A percentile compares a stretch with the other conserved stretches of the same genome.
These are phyloP conservation scores for Fusarium sp. DNA, from an alignment of 2,329 filamentous ascomycete species.

Conservation along the genomic window DNA sequence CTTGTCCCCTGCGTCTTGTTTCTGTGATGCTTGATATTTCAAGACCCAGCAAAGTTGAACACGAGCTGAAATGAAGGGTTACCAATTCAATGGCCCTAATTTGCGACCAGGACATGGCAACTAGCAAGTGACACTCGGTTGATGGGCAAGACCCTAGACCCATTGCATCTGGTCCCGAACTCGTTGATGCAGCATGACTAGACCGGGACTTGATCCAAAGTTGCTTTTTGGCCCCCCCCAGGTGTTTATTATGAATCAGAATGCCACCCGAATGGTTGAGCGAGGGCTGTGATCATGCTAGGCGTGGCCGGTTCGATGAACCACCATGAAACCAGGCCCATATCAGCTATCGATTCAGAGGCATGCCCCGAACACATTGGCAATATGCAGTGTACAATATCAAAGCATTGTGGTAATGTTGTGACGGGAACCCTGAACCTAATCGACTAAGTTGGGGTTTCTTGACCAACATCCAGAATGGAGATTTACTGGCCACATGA, in stretches of 20 bases:
- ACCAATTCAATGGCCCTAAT: slow-evolving; percentile 28
- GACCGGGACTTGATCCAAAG: slow-evolving; percentile 1
- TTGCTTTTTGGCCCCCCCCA: neutral
- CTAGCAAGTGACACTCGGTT: slow-evolving; percentile 27
- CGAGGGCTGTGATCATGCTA: neutral
- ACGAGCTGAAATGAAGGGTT: slow-evolving; percentile 28
- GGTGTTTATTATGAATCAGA: neutral
- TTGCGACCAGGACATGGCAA: slow-evolving; percentile 33
- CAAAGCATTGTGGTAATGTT: neutral
- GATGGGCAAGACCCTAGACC: slow-evolving; percentile 28
- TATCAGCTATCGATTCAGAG: neutral
- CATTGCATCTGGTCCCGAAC: slow-evolving; percentile 26
- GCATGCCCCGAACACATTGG: neutral
- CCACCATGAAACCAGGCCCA: neutral
- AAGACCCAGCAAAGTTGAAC: neutral
- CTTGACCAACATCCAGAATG: neutral
- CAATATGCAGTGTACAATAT: neutral
- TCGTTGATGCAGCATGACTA: slow-evolving; percentile 23
- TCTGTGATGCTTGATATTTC: neutral
- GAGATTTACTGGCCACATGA: slow-evolving; percentile 9
- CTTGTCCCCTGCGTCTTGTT: neutral
- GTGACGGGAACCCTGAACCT: neutral
- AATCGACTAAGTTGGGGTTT: neutral
- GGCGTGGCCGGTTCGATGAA: neutral
- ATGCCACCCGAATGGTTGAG: neutral